phyloP scores from a whole-genome alignment of 192 early-diverging fungal genomes.

The Coemansia sp. region DNA sequence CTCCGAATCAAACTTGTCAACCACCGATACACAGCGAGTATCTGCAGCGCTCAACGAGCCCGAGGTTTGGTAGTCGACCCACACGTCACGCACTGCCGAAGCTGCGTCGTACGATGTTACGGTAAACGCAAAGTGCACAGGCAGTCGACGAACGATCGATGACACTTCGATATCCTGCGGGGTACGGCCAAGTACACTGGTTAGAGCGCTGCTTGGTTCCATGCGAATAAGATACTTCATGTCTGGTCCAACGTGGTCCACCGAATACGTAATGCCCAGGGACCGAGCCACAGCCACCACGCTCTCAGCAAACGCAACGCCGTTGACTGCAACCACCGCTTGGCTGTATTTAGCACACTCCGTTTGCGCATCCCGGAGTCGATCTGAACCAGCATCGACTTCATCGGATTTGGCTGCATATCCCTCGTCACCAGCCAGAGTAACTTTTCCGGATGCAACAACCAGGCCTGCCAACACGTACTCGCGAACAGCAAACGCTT shows the following conservation, averaged over 20 bases:
- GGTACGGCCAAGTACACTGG: conserved; percentile 13
- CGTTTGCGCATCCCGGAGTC: neutral
- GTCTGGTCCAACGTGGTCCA: neutral
- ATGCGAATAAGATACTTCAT: neutral
- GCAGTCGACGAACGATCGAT: conserved; percentile 5
- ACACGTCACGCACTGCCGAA: conserved; percentile 5
- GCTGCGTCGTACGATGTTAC: conserved; percentile 5
- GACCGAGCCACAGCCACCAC: conserved; percentile 16
- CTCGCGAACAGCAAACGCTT: conserved; percentile 18
- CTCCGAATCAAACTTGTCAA: neutral
- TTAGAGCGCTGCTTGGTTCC: conserved; percentile 21
- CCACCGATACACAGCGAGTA: neutral
- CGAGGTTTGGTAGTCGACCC: neutral
- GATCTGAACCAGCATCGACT: neutral
- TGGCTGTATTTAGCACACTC: conserved; percentile 7
- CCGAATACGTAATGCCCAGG: conserved; percentile 13
- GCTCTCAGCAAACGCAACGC: neutral
- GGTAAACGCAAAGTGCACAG: conserved; percentile 15
- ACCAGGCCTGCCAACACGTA: conserved; percentile 20
- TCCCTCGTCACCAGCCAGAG: neutral
- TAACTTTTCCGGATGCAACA: neutral
- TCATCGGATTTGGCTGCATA: neutral
- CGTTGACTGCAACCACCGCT: neutral
- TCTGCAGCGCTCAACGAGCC: neutral
- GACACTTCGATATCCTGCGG: neutral